phyloP scores from a whole-genome alignment of 495 filamentous ascomycete species.

The Emericellopsis terricola region DNA sequence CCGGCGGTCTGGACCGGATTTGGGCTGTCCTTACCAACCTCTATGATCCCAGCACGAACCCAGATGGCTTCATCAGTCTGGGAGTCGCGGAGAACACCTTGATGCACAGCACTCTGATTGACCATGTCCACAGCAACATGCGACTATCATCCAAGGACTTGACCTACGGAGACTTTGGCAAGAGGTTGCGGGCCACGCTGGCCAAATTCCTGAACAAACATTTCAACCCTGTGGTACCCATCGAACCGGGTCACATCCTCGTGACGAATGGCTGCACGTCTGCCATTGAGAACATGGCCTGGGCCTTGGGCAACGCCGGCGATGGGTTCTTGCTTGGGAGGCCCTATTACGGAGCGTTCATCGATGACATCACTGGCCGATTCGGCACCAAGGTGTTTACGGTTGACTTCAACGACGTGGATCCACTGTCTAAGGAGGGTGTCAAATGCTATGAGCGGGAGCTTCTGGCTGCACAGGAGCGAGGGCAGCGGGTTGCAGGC shows the following conservation, averaged over 20 bases:
- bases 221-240: conserved; percentile 4
- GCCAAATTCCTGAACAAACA: conserved; percentile 8
- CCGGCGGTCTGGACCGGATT: not conserved
- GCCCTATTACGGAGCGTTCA: conserved; percentile 10
- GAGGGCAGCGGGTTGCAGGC: conserved; percentile 15
- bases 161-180: conserved; percentile 10
- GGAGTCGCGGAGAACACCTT: conserved; percentile 4
- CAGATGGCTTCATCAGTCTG: conserved; percentile 12
- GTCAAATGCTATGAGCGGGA: conserved; percentile 23
- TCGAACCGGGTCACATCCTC: conserved; percentile 5
- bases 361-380: conserved; percentile 5
- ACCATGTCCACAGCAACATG: conserved; percentile 7
- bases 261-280: conserved; percentile 9
- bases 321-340: conserved; percentile 9
- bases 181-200: conserved; percentile 5
- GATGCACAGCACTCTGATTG: conserved; percentile 1
- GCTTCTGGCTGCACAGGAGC: conserved; percentile 6
- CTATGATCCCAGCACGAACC: conserved; percentile 13
- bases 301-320: conserved; percentile 8
- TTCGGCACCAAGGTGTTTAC: conserved; percentile 11
- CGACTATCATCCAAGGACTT: conserved; percentile 5
- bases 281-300: conserved; percentile 10
- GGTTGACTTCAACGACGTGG: conserved; percentile 17
- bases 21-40: not conserved
- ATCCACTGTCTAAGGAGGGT: conserved; percentile 17